Conservation (phyloP, 805 yeast species). For the Ogataea parapolymorpha region DNA sequence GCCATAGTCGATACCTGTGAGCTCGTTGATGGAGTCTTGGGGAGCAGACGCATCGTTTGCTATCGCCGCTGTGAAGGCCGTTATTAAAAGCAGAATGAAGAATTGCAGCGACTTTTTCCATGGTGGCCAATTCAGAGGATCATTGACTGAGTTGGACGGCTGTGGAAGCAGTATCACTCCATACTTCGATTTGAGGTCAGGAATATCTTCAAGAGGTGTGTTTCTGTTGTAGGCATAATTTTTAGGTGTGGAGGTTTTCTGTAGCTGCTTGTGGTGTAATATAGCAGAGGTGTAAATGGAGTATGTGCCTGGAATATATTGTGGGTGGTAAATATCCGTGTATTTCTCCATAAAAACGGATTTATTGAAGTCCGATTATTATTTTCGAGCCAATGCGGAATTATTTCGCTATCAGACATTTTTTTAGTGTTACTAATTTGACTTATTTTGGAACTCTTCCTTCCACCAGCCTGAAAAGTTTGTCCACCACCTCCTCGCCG, state of each 20-base stretch:
- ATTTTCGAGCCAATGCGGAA: background rate
- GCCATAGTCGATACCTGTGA: constrained; percentile 42
- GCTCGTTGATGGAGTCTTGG: constrained; percentile 42
- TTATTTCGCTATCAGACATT: background rate
- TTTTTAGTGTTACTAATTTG: background rate
- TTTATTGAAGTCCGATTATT: background rate
- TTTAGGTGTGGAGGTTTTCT: background rate
- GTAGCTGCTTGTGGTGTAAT: constrained; percentile 15
- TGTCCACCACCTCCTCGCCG: constrained; percentile 38
- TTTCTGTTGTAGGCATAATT: constrained; percentile 18
- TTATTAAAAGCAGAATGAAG: constrained; percentile 37
- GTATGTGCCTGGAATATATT: constrained; percentile 54
- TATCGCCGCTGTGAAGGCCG: constrained; percentile 49
- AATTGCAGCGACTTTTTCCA: constrained; percentile 39
- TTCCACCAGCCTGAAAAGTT: constrained; percentile 30
- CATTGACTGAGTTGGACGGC: constrained; percentile 48
- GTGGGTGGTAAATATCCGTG: constrained; percentile 34
- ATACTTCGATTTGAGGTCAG: constrained; percentile 28
- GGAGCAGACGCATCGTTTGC: constrained; percentile 48
- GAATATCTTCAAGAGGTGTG: constrained; percentile 20
- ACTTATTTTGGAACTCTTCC: background rate
- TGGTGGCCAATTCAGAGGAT: constrained; percentile 48
- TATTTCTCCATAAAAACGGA: constrained; percentile 32
- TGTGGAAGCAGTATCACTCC: constrained; percentile 44
- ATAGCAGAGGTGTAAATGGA: constrained; percentile 46